Percentiles rank a stretch among this genome's conserved stretches.
phyloP scores from a whole-genome alignment of 1,284 basidiomycete species.

The Cryptococcus amylolentus region DNA sequence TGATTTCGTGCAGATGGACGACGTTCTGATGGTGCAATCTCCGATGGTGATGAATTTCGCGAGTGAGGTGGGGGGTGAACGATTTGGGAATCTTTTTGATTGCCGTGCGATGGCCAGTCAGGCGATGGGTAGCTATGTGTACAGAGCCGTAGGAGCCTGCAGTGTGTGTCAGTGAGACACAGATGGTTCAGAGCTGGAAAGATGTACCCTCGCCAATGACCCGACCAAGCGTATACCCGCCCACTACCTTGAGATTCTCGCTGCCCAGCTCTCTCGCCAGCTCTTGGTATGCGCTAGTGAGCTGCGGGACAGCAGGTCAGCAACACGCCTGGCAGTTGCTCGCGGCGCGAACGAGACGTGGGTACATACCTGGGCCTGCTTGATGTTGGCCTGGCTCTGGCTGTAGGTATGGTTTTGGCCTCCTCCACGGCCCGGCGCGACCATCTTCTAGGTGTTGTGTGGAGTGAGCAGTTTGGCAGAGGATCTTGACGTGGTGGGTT shows the following conservation, averaged over 20 bases:
- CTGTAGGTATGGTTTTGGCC: constrained; percentile 19
- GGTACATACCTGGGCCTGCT: constrained; percentile 33
- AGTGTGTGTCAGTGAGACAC: not conserved
- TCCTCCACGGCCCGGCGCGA: constrained; percentile 14
- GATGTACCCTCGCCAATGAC: constrained; percentile 88
- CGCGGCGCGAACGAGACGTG: not conserved
- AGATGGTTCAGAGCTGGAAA: constrained; percentile 6
- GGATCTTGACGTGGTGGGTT: not conserved
- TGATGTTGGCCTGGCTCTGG: constrained; percentile 26
- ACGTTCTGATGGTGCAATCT: constrained; percentile 92
- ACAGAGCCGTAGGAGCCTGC: constrained; percentile 89
- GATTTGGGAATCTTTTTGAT: constrained; percentile 97
- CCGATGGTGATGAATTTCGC: constrained; percentile 98
- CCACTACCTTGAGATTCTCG: constrained; percentile 81
- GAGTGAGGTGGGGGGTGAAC: constrained; percentile 80
- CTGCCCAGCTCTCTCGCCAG: constrained; percentile 91
- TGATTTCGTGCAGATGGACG: constrained; percentile 94
- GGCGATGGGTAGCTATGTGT: constrained; percentile 83
- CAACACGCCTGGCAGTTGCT: not conserved
- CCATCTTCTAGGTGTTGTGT: constrained; percentile 5
- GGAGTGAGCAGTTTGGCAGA: not conserved
- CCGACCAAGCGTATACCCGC: constrained; percentile 91
- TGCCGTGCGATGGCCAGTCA: constrained; percentile 83
- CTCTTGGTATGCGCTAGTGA: constrained; percentile 93
- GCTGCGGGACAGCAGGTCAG: constrained; percentile 50